A percentile compares a stretch with the other conserved stretches of the same genome.
Evolutionary conservation across 805 yeast species (phyloP).

Genomic region (Limtongia smithiae): DNA sequence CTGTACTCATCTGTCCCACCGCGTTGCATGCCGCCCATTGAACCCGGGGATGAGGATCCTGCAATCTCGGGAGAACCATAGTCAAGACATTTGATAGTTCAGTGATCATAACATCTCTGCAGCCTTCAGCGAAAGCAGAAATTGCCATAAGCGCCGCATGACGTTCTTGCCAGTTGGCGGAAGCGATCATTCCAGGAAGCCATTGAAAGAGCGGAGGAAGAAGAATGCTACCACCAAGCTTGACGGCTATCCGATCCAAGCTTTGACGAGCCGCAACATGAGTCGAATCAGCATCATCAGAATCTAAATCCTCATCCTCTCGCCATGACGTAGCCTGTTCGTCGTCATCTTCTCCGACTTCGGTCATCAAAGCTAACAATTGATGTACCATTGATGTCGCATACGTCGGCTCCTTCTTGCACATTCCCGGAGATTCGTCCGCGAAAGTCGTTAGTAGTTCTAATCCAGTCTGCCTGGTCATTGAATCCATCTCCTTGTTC

Average conservation of each 20-base stretch:
- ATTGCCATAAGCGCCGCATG: slow-evolving; percentile 97
- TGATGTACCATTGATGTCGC: slow-evolving; percentile 66
- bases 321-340: slow-evolving; percentile 71
- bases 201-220: slow-evolving; percentile 84
- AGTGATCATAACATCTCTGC: slow-evolving; percentile 77
- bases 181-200: slow-evolving; percentile 75
- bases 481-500: slow-evolving; percentile 72
- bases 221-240: slow-evolving; percentile 74
- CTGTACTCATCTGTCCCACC: slow-evolving; percentile 93
- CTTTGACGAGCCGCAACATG: slow-evolving; percentile 92
- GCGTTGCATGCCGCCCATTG: slow-evolving; percentile 98
- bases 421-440: slow-evolving; percentile 93
- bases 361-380: slow-evolving; percentile 83
- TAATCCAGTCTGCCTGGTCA: slow-evolving; percentile 78
- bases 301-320: slow-evolving; percentile 70
- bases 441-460: slow-evolving; percentile 87
- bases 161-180: slow-evolving; percentile 85
- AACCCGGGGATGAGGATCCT: slow-evolving; percentile 88
- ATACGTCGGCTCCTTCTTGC: slow-evolving; percentile 72
- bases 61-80: slow-evolving; percentile 77
- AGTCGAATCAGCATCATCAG: slow-evolving; percentile 78
- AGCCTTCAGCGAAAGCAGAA: slow-evolving; percentile 96
- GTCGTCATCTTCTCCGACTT: slow-evolving; percentile 81
- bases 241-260: slow-evolving; percentile 84
- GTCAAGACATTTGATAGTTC: slow-evolving; percentile 81